Conservation (phyloP, 805 yeast species). For the Candida suzukii region DNA sequence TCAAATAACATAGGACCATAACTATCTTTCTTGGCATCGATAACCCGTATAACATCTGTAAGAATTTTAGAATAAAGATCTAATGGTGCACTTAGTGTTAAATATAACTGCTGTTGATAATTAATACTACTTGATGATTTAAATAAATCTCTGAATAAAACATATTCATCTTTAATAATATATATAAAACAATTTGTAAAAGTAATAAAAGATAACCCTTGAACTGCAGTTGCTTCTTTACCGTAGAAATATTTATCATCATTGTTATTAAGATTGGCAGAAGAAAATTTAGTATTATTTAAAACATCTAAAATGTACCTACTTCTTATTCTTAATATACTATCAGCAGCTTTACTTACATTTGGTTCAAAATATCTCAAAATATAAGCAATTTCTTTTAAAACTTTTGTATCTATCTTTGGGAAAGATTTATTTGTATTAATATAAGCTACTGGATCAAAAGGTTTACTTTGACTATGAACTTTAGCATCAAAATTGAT, state of each 20-base stretch:
- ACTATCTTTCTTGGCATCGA: slow-evolving; percentile 34
- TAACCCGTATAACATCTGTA: slow-evolving; percentile 19
- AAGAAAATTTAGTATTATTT: slow-evolving; percentile 33
- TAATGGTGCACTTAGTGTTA: neutral
- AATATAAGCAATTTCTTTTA: slow-evolving; percentile 27
- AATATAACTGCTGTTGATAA: no score
- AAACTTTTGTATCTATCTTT: slow-evolving; percentile 32
- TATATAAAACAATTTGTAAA: slow-evolving; percentile 48
- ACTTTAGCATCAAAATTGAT: slow-evolving; percentile 41
- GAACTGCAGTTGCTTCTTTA: slow-evolving; percentile 3
- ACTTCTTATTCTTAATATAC: slow-evolving; percentile 34
- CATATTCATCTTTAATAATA: slow-evolving; percentile 42
- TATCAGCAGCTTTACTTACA: slow-evolving; percentile 22
- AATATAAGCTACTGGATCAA: slow-evolving; percentile 33
- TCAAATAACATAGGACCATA: slow-evolving; percentile 35
- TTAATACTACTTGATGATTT: slow-evolving; percentile 32
- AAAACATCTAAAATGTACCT: slow-evolving; percentile 35
- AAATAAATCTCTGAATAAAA: slow-evolving; percentile 27
- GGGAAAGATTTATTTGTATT: slow-evolving; percentile 32
- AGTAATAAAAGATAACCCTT: slow-evolving; percentile 21
- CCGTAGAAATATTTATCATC: slow-evolving; percentile 26
- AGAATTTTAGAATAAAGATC: neutral
- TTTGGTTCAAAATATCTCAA: slow-evolving; percentile 36
- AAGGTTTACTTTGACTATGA: slow-evolving; percentile 30
- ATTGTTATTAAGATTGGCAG: slow-evolving; percentile 15